Base-by-base conservation (phyloP, 768 basidiomycete species). In the Mycena vitilis region DNA sequence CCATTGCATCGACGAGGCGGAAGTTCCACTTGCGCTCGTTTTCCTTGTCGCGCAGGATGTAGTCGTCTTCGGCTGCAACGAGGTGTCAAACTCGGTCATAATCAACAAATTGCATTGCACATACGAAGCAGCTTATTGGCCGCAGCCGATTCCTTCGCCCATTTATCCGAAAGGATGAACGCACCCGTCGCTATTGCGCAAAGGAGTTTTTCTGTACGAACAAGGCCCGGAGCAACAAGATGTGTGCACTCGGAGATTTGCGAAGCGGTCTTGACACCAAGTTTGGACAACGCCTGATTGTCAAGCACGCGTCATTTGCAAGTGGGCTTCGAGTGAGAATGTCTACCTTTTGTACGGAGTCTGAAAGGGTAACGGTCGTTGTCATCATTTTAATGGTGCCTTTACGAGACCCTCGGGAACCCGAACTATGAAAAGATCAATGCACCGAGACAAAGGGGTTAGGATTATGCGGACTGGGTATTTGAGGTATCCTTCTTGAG, bases 181-280 rank as follows among this genome's bases (percentile, higher is more conserved):
- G 92, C 90, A 0, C 85, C 87, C 0, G 78, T 78, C 0, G 92
- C 84, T 71, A 97, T 81, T 0, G 93, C 94, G 72, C 89, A 89
- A 0, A 98, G 82, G 75, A 97, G 92, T 77, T 97, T 98, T 75
- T 95, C 93, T 1, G 96, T 97, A 6, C 95, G 87, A 7, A 91
- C 88, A 30, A 96, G 82, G 34, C 83, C 82, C 40, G 85, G 86
- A 12, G 88, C 87, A 54, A 97, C 78, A 15, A 98, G 84, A 78
- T 96, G 94, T 0, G 95, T 97, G 73, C 91, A 94, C 61, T 94
- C 89, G 1, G 77, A 74, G 0, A 91, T 83, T 40, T 88, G 85
- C 2, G 85, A 83, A 10, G 88, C 88, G 65, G 89, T 81, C 70
- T 86, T 89, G 10, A 87, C 90, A 0, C 95, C 95, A 0, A 96